phyloP scores from a whole-genome alignment of 257 asterid genomes.

The Catharanthus roseus region DNA sequence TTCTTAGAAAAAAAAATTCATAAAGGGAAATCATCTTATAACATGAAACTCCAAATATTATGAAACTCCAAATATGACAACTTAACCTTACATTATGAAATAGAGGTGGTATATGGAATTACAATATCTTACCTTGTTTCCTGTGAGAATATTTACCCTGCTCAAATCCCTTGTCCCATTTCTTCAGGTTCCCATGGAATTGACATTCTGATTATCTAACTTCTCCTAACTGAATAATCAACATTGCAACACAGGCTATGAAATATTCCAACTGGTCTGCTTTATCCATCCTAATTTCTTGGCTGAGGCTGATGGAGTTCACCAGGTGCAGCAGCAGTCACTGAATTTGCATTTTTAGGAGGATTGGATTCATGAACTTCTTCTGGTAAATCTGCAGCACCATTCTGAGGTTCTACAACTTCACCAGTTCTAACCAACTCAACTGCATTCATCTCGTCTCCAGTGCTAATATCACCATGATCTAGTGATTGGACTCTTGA shows the following conservation, averaged over 20 bases:
- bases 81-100: too few species aligned
- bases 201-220: background rate
- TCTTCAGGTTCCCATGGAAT: too few species aligned
- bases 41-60: too few species aligned
- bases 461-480: background rate
- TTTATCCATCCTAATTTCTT: background rate
- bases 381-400: background rate
- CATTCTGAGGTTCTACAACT: background rate
- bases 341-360: background rate
- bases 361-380: slow-evolving; percentile 10
- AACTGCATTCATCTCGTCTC: background rate
- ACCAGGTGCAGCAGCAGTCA: background rate
- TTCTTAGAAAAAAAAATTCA: too few species aligned
- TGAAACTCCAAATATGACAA: too few species aligned
- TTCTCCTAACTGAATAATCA: background rate
- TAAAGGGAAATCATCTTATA: too few species aligned
- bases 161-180: background rate
- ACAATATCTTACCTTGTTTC: too few species aligned
- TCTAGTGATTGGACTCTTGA: slow-evolving; percentile 3
- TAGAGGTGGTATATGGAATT: too few species aligned
- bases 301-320: slow-evolving; percentile 5
- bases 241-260: background rate
- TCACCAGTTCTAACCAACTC: background rate
- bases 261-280: background rate
- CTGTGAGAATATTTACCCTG: too few species aligned